Conservation (phyloP, 148 eudicot species). For the Dysphania ambrosioides region DNA sequence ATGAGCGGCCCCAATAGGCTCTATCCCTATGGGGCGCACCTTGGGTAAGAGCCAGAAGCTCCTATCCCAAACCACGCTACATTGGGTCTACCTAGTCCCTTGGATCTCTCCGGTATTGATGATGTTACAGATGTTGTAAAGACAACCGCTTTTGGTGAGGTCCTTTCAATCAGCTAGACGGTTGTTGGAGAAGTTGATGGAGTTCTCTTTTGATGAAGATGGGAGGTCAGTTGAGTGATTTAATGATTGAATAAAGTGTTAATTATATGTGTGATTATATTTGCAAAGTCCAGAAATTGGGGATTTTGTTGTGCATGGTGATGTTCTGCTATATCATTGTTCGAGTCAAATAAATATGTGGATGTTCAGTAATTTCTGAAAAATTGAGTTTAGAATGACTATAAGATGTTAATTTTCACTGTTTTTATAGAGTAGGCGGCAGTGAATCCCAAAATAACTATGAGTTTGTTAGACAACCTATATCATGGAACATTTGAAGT, state of each 20-base stretch:
- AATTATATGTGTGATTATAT: too few species aligned
- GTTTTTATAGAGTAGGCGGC: too few species aligned
- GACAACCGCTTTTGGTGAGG: conserved; percentile 38
- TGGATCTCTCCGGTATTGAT: conserved; percentile 66
- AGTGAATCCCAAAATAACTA: too few species aligned
- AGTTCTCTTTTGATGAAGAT: conserved; percentile 20
- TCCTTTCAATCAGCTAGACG: conserved; percentile 45
- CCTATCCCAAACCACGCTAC: conserved; percentile 75
- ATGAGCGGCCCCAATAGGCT: conserved; percentile 51
- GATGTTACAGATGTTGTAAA: conserved; percentile 51
- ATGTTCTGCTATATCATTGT: too few species aligned
- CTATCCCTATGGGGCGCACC: conserved; percentile 54
- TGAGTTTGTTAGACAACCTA: too few species aligned
- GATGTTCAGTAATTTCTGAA: too few species aligned
- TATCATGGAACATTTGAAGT: too few species aligned
- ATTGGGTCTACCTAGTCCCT: conserved; percentile 36
- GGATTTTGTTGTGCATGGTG: not conserved
- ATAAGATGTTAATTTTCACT: too few species aligned
- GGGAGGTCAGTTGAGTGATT: conserved; percentile 13
- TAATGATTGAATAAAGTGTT: not conserved
- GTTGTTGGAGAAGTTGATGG: conserved; percentile 59
- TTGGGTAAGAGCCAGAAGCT: conserved; percentile 52
- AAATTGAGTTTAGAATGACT: too few species aligned
- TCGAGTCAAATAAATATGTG: too few species aligned
- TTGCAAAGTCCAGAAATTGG: not conserved